phyloP scores from a whole-genome alignment of 1,284 basidiomycete species.

The Ceratobasidium sp. region DNA sequence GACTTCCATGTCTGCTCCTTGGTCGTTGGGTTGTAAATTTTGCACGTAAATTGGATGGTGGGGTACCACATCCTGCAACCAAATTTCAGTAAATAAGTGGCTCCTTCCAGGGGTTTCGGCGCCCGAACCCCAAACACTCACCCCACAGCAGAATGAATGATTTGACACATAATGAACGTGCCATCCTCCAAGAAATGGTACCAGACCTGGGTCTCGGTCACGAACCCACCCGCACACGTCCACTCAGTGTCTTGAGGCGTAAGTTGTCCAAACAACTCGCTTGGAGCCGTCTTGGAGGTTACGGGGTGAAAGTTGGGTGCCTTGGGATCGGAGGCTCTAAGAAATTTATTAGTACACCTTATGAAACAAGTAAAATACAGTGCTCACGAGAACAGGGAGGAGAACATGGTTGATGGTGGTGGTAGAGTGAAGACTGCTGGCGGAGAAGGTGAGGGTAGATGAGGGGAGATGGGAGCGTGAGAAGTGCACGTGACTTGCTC shows the following conservation, averaged over 20 bases:
- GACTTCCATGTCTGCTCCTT: conserved; percentile 86
- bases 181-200: conserved; percentile 89
- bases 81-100: conserved; percentile 9
- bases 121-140: conserved; percentile 56
- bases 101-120: conserved; percentile 10
- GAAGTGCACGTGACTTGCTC: conserved; percentile 25
- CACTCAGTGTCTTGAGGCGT: conserved; percentile 79
- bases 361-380: conserved; percentile 17
- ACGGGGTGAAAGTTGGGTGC: conserved; percentile 81
- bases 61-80: conserved; percentile 84
- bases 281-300: conserved; percentile 59
- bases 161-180: conserved; percentile 81
- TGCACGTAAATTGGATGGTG: conserved; percentile 95
- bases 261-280: conserved; percentile 74
- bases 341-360: conserved; percentile 46
- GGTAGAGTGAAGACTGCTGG: conserved; percentile 48
- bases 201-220: conserved; percentile 91
- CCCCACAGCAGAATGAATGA: conserved; percentile 96
- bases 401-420: conserved; percentile 63
- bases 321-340: conserved; percentile 48
- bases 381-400: conserved; percentile 71
- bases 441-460: conserved; percentile 50
- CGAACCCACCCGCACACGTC: conserved; percentile 84
- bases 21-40: conserved; percentile 83
- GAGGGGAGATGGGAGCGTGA: conserved; percentile 43